These are phyloP conservation scores for Noccaea caerulescens DNA, from an alignment of 345 rosid species.

Conservation along the genomic window DNA sequence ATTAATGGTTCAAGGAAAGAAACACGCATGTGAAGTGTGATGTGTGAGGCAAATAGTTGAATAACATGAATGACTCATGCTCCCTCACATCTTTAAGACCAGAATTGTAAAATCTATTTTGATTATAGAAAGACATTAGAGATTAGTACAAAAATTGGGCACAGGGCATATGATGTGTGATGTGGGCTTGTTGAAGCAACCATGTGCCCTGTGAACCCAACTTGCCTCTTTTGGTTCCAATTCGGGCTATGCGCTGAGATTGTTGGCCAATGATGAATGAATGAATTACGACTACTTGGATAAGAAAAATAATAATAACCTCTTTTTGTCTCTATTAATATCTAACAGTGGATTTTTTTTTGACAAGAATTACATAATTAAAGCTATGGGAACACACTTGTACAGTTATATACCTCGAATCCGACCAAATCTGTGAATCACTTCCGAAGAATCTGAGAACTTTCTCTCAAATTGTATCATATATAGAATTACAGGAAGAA, in stretches of 20 bases:
- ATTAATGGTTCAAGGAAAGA: constrained; percentile 1
- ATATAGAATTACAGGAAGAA: constrained; percentile 31
- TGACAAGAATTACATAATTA: constrained; percentile 27
- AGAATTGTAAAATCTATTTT: neutral
- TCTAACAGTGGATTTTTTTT: neutral
- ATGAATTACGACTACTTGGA: neutral
- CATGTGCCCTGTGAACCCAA: constrained; percentile 36
- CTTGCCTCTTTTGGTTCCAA: constrained; percentile 35
- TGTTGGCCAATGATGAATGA: too few relatives aligned
- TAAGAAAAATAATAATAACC: neutral
- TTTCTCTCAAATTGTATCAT: constrained; percentile 16
- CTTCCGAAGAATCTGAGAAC: constrained; percentile 32
- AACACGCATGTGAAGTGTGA: constrained; percentile 6
- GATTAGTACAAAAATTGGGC: constrained; percentile 10
- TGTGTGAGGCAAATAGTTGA: constrained; percentile 9
- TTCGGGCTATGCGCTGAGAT: neutral
- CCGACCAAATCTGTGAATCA: constrained; percentile 29
- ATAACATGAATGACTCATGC: neutral
- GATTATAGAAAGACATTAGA: constrained; percentile 1
- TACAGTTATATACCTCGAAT: constrained; percentile 38
- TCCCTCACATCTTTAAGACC: neutral
- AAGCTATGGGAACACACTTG: constrained; percentile 28
- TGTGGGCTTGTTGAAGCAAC: constrained; percentile 23
- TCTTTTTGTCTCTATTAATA: constrained; percentile 2
- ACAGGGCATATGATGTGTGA: too few relatives aligned